Base-by-base conservation (phyloP, 805 yeast species). In the Sugiyamaella smithiae region DNA sequence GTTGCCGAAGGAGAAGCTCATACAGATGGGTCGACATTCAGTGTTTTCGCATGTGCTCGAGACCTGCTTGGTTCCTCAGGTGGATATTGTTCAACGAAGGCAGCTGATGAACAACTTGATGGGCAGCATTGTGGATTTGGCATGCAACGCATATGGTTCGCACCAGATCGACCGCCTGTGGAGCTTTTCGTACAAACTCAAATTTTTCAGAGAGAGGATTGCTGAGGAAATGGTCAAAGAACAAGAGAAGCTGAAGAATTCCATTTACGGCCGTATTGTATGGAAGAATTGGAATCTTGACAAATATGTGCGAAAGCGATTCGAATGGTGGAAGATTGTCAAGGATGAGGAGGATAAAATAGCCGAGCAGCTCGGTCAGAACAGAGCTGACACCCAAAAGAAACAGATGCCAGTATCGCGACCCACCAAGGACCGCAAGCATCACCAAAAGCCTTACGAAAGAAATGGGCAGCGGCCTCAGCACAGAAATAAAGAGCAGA, bases 271-370 rank as follows among this genome's bases (percentile, higher is more conserved):
- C 29, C 80, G 84, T 62, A 76, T 81, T 58, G 98, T 93, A 1
- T 93, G 97, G 98, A 87, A 84, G 64, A 91, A 91, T 65, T 93
- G 97, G 97, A 70, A 77, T 25, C 76, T 91, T 83, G 98, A 93
- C 64, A 68, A 82, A 58, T 91, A 81, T 60, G 63, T 71, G 8
- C 75, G 95, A 62, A 82, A 82, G 67, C 78, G 82, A 64, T 78
- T 73, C 60, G 97, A 89, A 61, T 91, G 98, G 98, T 87, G 85
- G 67, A 69, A 52, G 2, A 48, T 56, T 7, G 67, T 63, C 17
- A 66, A 67, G 43, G 60, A 59, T 25, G 59, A 57, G 19, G 69
- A 63, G 40, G 67, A 64, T 46, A 58, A n/a, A 8, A 17, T 45
- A 1, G 43, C 43, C 16, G 48, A 23, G 22, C 9, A 8, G 7